Evolutionary conservation across 177 flowering plant genomes (phyloP).

Genomic region (Vitis hybrid): DNA sequence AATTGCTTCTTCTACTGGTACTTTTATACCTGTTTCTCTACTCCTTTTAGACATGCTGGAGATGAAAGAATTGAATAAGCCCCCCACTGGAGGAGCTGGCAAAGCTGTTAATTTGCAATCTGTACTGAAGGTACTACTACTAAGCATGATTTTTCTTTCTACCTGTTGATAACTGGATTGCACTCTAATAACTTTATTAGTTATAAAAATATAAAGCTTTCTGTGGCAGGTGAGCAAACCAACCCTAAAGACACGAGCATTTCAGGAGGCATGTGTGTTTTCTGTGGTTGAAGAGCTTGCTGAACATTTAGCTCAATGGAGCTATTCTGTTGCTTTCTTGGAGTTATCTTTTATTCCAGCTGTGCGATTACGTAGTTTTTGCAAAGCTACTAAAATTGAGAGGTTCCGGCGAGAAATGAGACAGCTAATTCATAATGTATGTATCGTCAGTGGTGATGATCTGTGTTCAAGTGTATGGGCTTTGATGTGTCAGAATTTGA

Average conservation of each 20-base stretch:
- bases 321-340: slow-evolving; percentile 86
- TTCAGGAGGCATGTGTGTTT: slow-evolving; percentile 91
- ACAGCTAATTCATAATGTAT: slow-evolving; percentile 80
- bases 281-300: slow-evolving; percentile 83
- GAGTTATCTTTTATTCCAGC: slow-evolving; percentile 82
- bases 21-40: slow-evolving; percentile 77
- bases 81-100: slow-evolving; percentile 83
- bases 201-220: not conserved
- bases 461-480: not conserved
- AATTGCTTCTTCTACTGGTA: slow-evolving; percentile 70
- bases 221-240: slow-evolving; percentile 68
- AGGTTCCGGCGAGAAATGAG: slow-evolving; percentile 78
- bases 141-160: not conserved
- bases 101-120: slow-evolving; percentile 78
- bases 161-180: not conserved
- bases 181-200: not conserved
- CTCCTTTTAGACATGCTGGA: slow-evolving; percentile 91
- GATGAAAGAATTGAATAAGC: slow-evolving; percentile 78
- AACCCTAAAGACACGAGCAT: slow-evolving; percentile 69
- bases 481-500: not conserved
- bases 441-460: not conserved
- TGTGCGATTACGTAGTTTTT: slow-evolving; percentile 69
- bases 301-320: slow-evolving; percentile 95
- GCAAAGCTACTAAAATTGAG: slow-evolving; percentile 76
- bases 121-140: slow-evolving; percentile 56